Conservation (phyloP, 148 eudicot species). For the Cornus suecica region DNA sequence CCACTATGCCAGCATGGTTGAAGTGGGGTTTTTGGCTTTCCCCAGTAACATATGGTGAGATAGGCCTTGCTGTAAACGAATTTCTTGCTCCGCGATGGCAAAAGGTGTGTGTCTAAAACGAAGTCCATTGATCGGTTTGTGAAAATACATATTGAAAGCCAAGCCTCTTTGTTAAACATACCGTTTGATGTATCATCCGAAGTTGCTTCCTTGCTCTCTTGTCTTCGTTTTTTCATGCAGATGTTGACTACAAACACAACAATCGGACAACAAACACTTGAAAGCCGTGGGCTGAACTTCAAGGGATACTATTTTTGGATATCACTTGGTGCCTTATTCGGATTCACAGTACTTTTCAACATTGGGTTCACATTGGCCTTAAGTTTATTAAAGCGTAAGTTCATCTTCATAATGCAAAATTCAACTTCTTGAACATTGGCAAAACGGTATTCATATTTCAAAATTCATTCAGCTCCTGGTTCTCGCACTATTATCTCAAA, state of each 20-base stretch:
- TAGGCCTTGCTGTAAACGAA: slow-evolving; percentile 77
- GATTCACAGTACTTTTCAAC: slow-evolving; percentile 45
- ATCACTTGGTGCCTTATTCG: slow-evolving; percentile 59
- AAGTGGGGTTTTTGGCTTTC: slow-evolving; percentile 78
- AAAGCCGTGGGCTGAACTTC: slow-evolving; percentile 54
- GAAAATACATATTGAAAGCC: neutral
- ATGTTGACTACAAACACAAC: slow-evolving; percentile 44
- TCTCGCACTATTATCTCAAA: slow-evolving; percentile 63
- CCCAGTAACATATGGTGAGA: slow-evolving; percentile 73
- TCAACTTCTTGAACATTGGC: neutral
- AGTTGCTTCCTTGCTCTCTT: neutral
- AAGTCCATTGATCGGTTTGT: neutral
- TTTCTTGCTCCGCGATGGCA: slow-evolving; percentile 83
- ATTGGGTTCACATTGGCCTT: slow-evolving; percentile 59
- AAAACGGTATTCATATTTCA: neutral
- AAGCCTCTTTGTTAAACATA: too few relatives aligned
- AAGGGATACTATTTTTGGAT: slow-evolving; percentile 50
- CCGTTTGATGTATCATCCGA: neutral
- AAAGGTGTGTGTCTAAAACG: slow-evolving; percentile 33
- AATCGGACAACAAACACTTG: slow-evolving; percentile 57
- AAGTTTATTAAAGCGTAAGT: slow-evolving; percentile 61
- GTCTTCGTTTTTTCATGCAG: slow-evolving; percentile 23
- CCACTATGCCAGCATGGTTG: slow-evolving; percentile 80
- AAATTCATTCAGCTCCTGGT: slow-evolving; percentile 50
- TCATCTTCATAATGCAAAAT: neutral